Base-by-base conservation (phyloP, 257 asterid genomes). In the Coffea canephora region DNA sequence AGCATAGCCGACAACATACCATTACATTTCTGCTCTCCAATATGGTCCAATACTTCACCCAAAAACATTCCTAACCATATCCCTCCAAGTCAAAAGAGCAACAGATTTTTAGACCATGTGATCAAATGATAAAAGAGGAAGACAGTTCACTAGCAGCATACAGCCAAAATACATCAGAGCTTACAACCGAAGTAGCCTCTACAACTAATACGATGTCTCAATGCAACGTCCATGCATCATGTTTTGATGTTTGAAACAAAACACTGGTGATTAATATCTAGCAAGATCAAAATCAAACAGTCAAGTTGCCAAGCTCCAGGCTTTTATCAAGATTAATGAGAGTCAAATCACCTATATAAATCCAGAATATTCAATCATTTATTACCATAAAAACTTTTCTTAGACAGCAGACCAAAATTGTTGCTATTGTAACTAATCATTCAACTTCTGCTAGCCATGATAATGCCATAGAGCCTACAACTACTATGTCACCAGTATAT, bases 381-480 rank as follows among this genome's bases (percentile, higher is more conserved):
- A 46, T 21, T 36, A 57, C 69, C 69, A 41, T 57, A 23, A 74
- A 74, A 55, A 74, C 25, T 11, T 31, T 19, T 55, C 50, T 31
- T 13, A 55, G 39, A 18, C 12, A 74, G 49, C 49, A 74, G 12
- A 6, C n/a, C 46, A n/a, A 73, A 8, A 73, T 23, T n/a, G n/a
- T 59, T n/a, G 72, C 73, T 16, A 5, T 36, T 15, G n/a, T 9
- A 3, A 19, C 12, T 43, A 43, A 3, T 62, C 62, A 46, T 76
- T 31, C 4, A 65, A 27, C 23, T 15, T 64, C 48, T n/a, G 25
- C 41, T 18, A 46, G 31, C 70, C 61, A 18, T 27, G n/a, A 43
- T 62, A 62, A 71, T 48, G 12, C 11, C 6, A 31, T 62, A 34
- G 48, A 71, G 77, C 73, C 73, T 72, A 73, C 36, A 62, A 62